Base-by-base conservation (phyloP, 805 yeast genomes). In the Sporopachydermia lactativora region DNA sequence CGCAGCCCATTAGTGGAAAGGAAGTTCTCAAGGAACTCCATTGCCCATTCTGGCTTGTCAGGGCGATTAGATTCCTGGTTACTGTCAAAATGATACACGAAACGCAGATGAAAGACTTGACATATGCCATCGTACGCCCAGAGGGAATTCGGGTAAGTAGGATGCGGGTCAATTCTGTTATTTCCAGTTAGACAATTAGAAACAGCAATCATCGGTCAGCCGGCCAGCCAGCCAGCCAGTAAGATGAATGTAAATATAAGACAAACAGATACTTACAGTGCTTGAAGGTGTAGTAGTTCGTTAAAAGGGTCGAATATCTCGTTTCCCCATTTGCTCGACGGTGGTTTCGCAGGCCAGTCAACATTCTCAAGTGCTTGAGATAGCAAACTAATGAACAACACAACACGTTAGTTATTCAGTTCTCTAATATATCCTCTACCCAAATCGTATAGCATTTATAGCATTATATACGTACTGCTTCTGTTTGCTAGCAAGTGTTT, bases 21-120 rank as follows among this genome's bases (percentile, higher is more conserved):
- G 44, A 66, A 70, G 11, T 62, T 60, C 43, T 65, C 68, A 4
- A 71, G 52, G 48, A 68, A 79, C 14, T 61, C 56, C 44, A 79
- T 65, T 3, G 76, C 70, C 79, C 84, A 80, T 52, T 81, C 88
- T 1, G 89, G 88, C 49, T 75, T 75, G 43, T 77, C 76, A 17
- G 73, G 50, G 37, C 73, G 68, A 49, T 77, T 78, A 0, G 88
- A 80, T 24, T 76, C 80, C 34, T 56, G 61, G 18, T 66, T 59
- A 3, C 70, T 61, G 39, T 70, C 69, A 50, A 80, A 81, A 52
- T 81, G 84, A 57, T 59, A 81, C 35, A 64, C 58, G 51, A 81
- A 74, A 35, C 81, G 64, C 8, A 64, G 47, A 4, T 59, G 58
- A 18, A 77, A 61, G 1, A 72, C 70, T 17, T 57, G 54, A 2